phyloP scores from a whole-genome alignment of 305 asterid species.

The Fraxinus paxiana region DNA sequence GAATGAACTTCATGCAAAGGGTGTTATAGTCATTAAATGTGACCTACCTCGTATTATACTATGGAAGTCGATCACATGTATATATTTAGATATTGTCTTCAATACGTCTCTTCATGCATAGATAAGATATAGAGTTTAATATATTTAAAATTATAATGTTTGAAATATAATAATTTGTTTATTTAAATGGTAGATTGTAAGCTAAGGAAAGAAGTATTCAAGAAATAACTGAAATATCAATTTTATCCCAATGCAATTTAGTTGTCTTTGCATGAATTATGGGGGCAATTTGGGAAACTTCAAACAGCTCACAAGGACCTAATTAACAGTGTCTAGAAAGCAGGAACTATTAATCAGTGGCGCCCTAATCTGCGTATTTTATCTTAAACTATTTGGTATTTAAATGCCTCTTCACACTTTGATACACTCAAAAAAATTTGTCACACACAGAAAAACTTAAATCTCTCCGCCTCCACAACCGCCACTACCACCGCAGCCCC shows the following conservation, averaged over 20 bases:
- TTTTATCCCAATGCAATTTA: background rate
- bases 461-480: conserved; percentile 17
- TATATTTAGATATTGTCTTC: background rate
- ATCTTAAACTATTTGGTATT: conserved; percentile 20
- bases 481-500: background rate
- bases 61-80: background rate
- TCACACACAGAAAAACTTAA: conserved; percentile 33
- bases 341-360: conserved; percentile 31
- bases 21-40: background rate
- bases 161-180: background rate
- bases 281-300: conserved; percentile 13
- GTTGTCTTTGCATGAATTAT: background rate
- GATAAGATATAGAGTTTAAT: too few relatives aligned
- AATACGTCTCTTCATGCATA: background rate
- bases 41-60: background rate
- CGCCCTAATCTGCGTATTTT: conserved; percentile 36
- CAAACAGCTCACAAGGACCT: background rate
- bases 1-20: background rate
- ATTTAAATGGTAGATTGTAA: background rate
- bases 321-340: conserved; percentile 16
- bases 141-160: too few relatives aligned
- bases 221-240: background rate
- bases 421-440: conserved; percentile 24
- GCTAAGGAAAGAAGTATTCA: background rate
- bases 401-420: conserved; percentile 33